Evolutionary conservation across 192 early-diverging fungal species (phyloP).

Genomic region (Coemansia sp.): DNA sequence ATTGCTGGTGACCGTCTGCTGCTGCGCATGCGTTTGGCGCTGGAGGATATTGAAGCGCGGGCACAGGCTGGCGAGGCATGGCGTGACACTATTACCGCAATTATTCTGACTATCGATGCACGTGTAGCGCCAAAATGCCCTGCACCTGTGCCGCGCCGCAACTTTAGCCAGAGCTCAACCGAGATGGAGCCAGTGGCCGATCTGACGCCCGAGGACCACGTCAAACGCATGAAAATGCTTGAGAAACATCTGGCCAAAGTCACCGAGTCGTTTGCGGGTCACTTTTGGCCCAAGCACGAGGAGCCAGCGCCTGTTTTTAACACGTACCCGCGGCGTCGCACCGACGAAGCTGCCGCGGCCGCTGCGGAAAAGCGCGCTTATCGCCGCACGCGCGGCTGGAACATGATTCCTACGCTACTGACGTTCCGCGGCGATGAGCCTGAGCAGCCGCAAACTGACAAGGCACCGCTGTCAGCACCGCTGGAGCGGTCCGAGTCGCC

Average conservation of each 20-base stretch:
- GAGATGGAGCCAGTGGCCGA: conserved; percentile 5
- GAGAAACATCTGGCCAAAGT: conserved; percentile 52
- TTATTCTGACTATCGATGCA: conserved; percentile 53
- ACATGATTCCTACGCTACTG: conserved; percentile 52
- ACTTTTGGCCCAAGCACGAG: conserved; percentile 52
- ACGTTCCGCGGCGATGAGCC: conserved; percentile 28
- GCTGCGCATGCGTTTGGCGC: conserved; percentile 53
- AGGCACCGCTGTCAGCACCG: conserved; percentile 10
- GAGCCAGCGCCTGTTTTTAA: conserved; percentile 36
- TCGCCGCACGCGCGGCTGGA: conserved; percentile 50
- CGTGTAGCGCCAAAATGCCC: conserved; percentile 41
- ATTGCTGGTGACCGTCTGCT: conserved; percentile 48
- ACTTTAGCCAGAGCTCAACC: conserved; percentile 38
- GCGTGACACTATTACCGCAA: conserved; percentile 52
- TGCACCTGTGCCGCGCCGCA: conserved; percentile 21
- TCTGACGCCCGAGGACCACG: conserved; percentile 43
- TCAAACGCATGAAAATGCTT: conserved; percentile 50
- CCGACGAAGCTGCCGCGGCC: conserved; percentile 25
- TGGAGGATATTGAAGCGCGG: conserved; percentile 51
- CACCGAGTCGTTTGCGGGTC: conserved; percentile 47
- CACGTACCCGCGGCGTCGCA: conserved; percentile 45
- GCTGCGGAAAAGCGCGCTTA: conserved; percentile 13
- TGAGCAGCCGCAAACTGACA: conserved; percentile 10
- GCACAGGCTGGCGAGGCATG: conserved; percentile 42
- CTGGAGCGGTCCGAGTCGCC: conserved; percentile 45